Conservation (phyloP, 192 early-diverging fungal genomes). For the Glomus cerebriforme region DNA sequence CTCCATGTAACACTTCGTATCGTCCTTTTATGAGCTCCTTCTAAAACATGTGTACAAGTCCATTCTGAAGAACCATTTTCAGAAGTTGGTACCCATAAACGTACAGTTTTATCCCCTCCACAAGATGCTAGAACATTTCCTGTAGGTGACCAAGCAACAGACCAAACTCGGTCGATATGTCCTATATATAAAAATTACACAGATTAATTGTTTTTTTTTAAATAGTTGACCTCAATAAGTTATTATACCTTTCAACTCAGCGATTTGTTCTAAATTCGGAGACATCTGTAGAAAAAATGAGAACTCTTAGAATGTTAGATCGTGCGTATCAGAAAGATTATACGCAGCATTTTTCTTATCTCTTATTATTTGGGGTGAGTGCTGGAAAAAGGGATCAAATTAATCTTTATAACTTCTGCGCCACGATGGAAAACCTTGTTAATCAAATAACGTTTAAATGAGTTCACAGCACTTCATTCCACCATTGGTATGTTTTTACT, state of each 20-base stretch:
- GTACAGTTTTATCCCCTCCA: constrained; percentile 84
- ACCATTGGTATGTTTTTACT: constrained; percentile 57
- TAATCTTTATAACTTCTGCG: no score
- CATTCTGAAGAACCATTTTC: constrained; percentile 53
- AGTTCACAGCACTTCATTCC: constrained; percentile 79
- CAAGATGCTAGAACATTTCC: constrained; percentile 77
- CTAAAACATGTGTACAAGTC: constrained; percentile 72
- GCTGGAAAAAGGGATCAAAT: no score
- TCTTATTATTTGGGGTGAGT: no score
- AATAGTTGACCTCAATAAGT: not conserved
- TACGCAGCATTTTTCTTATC: no score
- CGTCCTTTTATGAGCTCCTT: constrained; percentile 89
- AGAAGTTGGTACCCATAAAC: constrained; percentile 73
- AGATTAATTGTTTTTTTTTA: not conserved
- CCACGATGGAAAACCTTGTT: no score
- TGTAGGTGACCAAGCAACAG: constrained; percentile 81
- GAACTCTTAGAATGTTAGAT: no score
- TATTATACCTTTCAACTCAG: constrained; percentile 56
- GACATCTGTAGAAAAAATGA: not conserved
- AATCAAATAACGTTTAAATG: no score
- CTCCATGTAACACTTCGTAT: constrained; percentile 88
- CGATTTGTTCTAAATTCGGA: constrained; percentile 55
- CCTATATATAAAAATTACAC: constrained; percentile 43
- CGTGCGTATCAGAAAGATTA: no score
- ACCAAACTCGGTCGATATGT: constrained; percentile 87